Conservation (phyloP, 768 basidiomycete genomes). For the Thelephora aurantiotincta region DNA sequence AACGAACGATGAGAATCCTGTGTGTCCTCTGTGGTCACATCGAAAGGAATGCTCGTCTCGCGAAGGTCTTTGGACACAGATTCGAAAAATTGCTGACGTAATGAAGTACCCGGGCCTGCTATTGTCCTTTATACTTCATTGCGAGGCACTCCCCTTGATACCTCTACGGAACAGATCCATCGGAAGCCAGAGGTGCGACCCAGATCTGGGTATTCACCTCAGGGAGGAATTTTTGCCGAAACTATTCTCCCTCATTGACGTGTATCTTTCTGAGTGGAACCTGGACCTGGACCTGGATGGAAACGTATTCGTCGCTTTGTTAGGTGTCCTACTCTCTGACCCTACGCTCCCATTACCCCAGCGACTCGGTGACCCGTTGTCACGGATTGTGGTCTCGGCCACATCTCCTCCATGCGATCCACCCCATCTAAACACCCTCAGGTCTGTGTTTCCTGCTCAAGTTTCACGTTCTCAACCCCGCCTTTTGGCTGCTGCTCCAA, state of each 20-base stretch:
- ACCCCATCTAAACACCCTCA: slow-evolving; percentile 10
- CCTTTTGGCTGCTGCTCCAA: slow-evolving; percentile 2
- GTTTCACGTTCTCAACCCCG: not conserved
- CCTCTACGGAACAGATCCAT: slow-evolving; percentile 28
- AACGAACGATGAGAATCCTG: slow-evolving; percentile 1
- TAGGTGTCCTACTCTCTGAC: slow-evolving; percentile 22
- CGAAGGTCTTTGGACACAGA: not conserved
- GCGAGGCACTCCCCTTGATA: slow-evolving; percentile 22
- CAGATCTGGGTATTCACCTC: slow-evolving; percentile 19
- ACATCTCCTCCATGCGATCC: slow-evolving; percentile 16
- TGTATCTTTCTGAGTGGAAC: slow-evolving; percentile 8
- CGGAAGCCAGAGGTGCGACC: slow-evolving; percentile 1
- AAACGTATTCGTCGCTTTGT: slow-evolving; percentile 30
- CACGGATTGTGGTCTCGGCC: slow-evolving; percentile 7
- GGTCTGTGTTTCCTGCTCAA: not conserved
- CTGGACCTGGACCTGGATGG: slow-evolving; percentile 36
- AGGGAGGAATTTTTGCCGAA: slow-evolving; percentile 25
- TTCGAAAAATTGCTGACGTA: not conserved
- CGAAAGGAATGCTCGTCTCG: not conserved
- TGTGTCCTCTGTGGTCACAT: not conserved
- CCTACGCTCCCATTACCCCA: slow-evolving; percentile 5
- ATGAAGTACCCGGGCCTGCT: slow-evolving; percentile 13
- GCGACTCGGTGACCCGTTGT: slow-evolving; percentile 15
- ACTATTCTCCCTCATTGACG: slow-evolving; percentile 20
- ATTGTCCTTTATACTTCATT: slow-evolving; percentile 25